Percentiles rank a stretch among this genome's conserved stretches.
Evolutionary conservation across 2,329 filamentous ascomycete genomes (phyloP).

Genomic region (Furcasterigmium sp.): DNA sequence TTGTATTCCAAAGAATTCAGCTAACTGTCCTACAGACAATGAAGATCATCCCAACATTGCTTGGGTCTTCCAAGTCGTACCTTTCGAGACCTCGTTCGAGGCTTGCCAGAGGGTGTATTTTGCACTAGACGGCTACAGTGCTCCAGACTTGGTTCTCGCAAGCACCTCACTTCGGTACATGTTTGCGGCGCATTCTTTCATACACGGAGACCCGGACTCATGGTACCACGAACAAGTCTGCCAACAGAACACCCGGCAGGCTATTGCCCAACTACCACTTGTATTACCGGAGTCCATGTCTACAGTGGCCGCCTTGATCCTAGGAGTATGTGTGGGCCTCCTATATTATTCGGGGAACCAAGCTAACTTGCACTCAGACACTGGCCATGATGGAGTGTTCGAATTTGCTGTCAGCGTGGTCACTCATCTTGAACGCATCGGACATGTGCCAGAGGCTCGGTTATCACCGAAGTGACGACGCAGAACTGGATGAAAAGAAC

Average conservation of each 20-base stretch:
- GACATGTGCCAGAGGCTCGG: no score
- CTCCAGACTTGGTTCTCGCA: conserved; percentile 26
- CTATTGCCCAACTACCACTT: conserved; percentile 21
- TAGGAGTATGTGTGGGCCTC: conserved; percentile 26
- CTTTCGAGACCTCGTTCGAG: conserved; percentile 22
- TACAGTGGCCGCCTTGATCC: conserved; percentile 24
- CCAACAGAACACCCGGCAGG: conserved; percentile 18
- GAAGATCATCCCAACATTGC: conserved; percentile 16
- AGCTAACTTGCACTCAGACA: no score
- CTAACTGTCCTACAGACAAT: conserved; percentile 6
- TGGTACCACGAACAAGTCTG: conserved; percentile 18
- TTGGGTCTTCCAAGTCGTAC: conserved; percentile 25
- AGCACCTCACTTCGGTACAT: conserved; percentile 28
- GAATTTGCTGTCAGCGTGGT: no score
- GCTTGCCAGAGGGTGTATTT: conserved; percentile 29
- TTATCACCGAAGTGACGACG: no score
- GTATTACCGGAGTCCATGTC: conserved; percentile 24
- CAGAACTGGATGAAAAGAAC: no score
- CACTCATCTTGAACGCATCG: no score
- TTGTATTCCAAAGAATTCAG: conserved; percentile 10
- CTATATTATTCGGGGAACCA: no score
- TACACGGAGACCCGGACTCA: conserved; percentile 16
- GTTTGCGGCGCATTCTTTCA: conserved; percentile 23
- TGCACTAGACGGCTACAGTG: conserved; percentile 22
- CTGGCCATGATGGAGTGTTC: no score